Base-by-base conservation (phyloP, 1,284 basidiomycete species). In the Puccinia brachypodii region DNA sequence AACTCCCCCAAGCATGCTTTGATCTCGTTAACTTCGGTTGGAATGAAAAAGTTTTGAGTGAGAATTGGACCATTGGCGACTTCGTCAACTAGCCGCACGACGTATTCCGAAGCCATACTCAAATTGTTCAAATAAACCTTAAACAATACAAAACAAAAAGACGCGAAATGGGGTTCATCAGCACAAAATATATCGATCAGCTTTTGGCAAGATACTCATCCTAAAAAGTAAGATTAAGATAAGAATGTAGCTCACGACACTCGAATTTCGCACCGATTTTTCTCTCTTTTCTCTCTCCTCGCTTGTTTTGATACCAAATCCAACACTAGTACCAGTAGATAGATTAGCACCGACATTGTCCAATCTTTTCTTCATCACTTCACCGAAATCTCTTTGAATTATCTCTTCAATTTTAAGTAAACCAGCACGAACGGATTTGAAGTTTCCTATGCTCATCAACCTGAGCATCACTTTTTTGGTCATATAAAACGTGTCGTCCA, bases 401-500 rank as follows among this genome's bases (percentile, higher is more conserved):
- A 93, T 89, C 9, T 92, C 91, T 74, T 90, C 88, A 14, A 97
- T 88, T 74, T 90, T 90, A 28, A 89, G 89, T 2, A 91, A 87
- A 83, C 91, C 91, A 25, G 88, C 88, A 78, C 90, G 88, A 1
- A 95, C 89, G 1, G 89, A 90, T 2, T 86, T 85, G 0, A 91
- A 84, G 2, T 91, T 92, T 0, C 93, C 94, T 0, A 92, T 92
- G 0, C 92, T 91, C 22, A 96, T 86, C 40, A 94, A 88, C 13
- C 95, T 90, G 22, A 90, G 88, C 4, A 95, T 88, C 1, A 95
- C 92, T 3, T 92, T 89, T 87, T 96, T 97, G 83, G 97, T 88
- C 80, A 98, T 92, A 87, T 96, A 98, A 87, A 98, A 98, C 1
- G 92, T 93, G 84, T 98, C 95, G 86, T 98, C 95, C 0, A 96